Conservation (phyloP, 192 early-diverging fungal genomes). For the Entophlyctis helioformis region DNA sequence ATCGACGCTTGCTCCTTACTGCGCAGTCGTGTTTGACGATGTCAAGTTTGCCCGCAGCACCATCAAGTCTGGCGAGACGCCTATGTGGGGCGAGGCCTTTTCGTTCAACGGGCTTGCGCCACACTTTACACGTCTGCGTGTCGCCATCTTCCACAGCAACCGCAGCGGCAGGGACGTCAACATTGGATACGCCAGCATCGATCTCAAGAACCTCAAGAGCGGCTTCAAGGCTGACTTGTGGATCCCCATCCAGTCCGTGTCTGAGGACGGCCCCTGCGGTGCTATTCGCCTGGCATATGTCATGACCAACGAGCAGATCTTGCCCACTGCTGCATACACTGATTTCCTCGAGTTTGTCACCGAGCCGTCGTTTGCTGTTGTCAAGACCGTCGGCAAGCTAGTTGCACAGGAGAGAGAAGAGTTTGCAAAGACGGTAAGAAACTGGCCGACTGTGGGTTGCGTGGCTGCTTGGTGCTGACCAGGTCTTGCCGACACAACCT, state of each 20-base stretch:
- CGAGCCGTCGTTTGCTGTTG: conserved; percentile 21
- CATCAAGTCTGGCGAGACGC: conserved; percentile 18
- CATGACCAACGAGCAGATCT: conserved; percentile 15
- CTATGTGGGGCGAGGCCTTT: conserved; percentile 37
- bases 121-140: conserved; percentile 12
- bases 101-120: conserved; percentile 19
- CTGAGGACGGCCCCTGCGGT: not conserved
- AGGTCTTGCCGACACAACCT: not conserved
- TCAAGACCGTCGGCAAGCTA: conserved; percentile 18
- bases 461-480: not conserved
- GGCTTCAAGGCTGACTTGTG: conserved; percentile 18
- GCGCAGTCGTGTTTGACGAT: conserved; percentile 27
- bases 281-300: conserved; percentile 15
- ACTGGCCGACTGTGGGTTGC: not conserved
- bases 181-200: conserved; percentile 25
- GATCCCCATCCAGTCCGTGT: conserved; percentile 19
- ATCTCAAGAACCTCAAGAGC: conserved; percentile 9
- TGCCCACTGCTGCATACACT: conserved; percentile 16
- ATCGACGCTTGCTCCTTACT: conserved; percentile 12
- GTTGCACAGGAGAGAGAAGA: conserved; percentile 17
- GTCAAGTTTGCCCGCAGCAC: conserved; percentile 25
- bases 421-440: conserved; percentile 19
- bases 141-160: conserved; percentile 20
- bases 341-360: conserved; percentile 22
- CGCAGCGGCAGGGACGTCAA: conserved; percentile 9